Evolutionary conservation across 176 grass and related monocot species (phyloP).

Genomic region (Oryza punctata): DNA sequence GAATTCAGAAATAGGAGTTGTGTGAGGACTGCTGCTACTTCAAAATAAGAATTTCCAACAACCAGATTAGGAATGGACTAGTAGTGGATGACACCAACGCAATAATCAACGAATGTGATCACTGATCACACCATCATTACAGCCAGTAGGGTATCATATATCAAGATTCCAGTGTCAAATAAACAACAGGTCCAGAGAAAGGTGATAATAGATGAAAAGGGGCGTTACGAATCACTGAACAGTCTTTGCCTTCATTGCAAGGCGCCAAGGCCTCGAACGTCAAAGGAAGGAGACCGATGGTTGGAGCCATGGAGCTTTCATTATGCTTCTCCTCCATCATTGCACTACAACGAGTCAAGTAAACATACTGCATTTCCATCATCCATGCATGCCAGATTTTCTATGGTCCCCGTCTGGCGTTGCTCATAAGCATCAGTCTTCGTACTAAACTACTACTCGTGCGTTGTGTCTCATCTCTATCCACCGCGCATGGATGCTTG

Average conservation of each 20-base stretch:
- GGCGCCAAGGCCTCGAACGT: slow-evolving; percentile 1
- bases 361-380: not conserved
- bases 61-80: not conserved
- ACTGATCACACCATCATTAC: not conserved
- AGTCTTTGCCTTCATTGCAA: slow-evolving; percentile 30
- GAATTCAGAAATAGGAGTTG: not conserved
- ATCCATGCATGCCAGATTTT: slow-evolving; percentile 23
- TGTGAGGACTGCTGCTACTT: not conserved
- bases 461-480: not conserved
- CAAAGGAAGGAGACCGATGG: not conserved
- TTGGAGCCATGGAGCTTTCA: slow-evolving; percentile 45
- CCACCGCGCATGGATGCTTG: slow-evolving; percentile 1
- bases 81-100: not conserved
- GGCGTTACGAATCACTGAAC: not conserved
- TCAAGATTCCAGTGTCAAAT: not conserved
- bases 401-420: slow-evolving; percentile 17
- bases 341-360: not conserved
- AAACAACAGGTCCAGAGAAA: slow-evolving; percentile 12
- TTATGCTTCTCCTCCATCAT: slow-evolving; percentile 22
- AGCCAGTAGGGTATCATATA: not conserved
- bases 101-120: not conserved
- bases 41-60: not conserved
- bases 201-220: not conserved
- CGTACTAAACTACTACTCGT: not conserved
- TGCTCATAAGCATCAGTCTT: not conserved